A percentile compares a stretch with the other conserved stretches of the same genome.
These are phyloP conservation scores for Favolaschia claudopus DNA, from an alignment of 768 basidiomycete genomes.

Conservation along the genomic window DNA sequence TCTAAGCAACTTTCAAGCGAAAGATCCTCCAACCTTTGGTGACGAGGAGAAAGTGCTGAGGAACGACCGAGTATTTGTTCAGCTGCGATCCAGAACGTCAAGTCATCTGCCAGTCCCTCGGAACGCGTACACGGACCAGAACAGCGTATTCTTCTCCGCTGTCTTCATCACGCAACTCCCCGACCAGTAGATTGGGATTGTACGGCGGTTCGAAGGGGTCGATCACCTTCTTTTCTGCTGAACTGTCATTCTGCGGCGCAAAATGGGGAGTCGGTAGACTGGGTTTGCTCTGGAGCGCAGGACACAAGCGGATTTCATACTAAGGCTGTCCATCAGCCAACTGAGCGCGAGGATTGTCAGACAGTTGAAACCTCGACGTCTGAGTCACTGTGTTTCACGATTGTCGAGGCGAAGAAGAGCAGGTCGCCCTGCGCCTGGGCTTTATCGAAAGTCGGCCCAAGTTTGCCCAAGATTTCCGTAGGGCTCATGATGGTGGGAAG, in stretches of 20 bases:
- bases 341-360: not conserved
- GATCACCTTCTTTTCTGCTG: slow-evolving; percentile 37
- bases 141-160: slow-evolving; percentile 67
- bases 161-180: slow-evolving; percentile 73
- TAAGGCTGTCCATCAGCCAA: slow-evolving; percentile 38
- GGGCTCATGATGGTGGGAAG: slow-evolving; percentile 39
- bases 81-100: slow-evolving; percentile 52
- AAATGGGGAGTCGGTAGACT: slow-evolving; percentile 53
- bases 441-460: slow-evolving; percentile 63
- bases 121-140: slow-evolving; percentile 59
- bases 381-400: slow-evolving; percentile 64
- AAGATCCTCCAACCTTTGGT: slow-evolving; percentile 70
- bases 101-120: not conserved
- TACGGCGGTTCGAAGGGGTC: slow-evolving; percentile 93
- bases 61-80: slow-evolving; percentile 88
- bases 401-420: slow-evolving; percentile 79
- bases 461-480: slow-evolving; percentile 60
- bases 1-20: not conserved
- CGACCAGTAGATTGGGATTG: slow-evolving; percentile 74
- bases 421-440: slow-evolving; percentile 72
- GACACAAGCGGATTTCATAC: slow-evolving; percentile 90
- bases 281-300: slow-evolving; percentile 84
- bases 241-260: not conserved
- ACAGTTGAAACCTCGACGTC: slow-evolving; percentile 63
- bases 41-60: slow-evolving; percentile 86